Evolutionary conservation across 2,329 filamentous ascomycete genomes (phyloP).

Genomic region (Diplodia sapinea): DNA sequence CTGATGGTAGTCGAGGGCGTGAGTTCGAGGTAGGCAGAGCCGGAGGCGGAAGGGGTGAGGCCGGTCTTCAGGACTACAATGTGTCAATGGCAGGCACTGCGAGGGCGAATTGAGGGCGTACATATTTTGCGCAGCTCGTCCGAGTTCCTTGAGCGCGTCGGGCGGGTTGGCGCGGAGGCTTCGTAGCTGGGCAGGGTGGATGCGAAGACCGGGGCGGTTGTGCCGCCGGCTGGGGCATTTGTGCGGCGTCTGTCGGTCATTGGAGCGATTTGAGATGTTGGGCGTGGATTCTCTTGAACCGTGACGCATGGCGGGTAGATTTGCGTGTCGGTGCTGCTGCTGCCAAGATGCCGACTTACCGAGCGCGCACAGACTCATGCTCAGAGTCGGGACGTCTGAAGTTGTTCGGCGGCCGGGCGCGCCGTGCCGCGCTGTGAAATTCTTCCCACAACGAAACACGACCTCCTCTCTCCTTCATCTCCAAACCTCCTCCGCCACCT

Average conservation of each 20-base stretch:
- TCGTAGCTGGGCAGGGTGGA: conserved; percentile 56
- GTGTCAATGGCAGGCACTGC: conserved; percentile 34
- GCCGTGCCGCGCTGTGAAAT: conserved; percentile 6
- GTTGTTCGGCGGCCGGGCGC: conserved; percentile 5
- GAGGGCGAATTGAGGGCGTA: conserved; percentile 50
- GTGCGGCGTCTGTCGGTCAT: conserved; percentile 89
- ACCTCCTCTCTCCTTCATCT: conserved; percentile 16
- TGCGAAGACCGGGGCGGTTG: conserved; percentile 73
- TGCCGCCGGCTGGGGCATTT: conserved; percentile 83
- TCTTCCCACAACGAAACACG: conserved; percentile 7
- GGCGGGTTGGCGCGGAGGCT: conserved; percentile 52
- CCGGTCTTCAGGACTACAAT: conserved; percentile 84
- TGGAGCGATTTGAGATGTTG: conserved; percentile 33
- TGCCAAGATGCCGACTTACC: conserved; percentile 22
- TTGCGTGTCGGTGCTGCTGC: conserved; percentile 3
- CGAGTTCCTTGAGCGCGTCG: conserved; percentile 65
- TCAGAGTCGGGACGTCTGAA: neutral
- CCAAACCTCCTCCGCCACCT: neutral
- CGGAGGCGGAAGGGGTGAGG: conserved; percentile 89
- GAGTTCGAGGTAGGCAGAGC: conserved; percentile 82
- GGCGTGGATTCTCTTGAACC: conserved; percentile 12
- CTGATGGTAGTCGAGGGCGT: conserved; percentile 45
- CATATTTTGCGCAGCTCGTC: conserved; percentile 85
- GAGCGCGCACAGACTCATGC: neutral
- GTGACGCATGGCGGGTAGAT: conserved; percentile 25